Evolutionary conservation across 305 asterid species (phyloP), one percentile per base, ranked within the genome.

Genomic region (Euphrasia arctica): DNA sequence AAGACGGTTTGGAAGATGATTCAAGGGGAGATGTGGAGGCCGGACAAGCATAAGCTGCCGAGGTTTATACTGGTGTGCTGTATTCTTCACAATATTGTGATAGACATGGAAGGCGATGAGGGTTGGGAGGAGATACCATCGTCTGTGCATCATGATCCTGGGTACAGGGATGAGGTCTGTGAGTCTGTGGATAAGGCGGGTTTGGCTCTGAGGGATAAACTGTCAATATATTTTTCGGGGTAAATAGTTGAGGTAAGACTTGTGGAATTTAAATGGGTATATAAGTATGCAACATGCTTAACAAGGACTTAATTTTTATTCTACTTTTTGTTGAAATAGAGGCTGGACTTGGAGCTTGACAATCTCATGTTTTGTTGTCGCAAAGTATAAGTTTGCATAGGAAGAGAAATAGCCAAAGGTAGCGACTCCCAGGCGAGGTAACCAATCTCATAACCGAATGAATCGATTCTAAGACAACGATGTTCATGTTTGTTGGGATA

Each of bases 1-100:
- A 92, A 89, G 82, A 87, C 77, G 4, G 83, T 68, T 9, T 92
- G 98, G 98, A 87, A 72, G 83, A 87, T 92, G 88, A 82, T 92
- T 29, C 80, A 76, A 5, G 96, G 96, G 47, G 85, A 78, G 0
- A 85, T 89, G 98, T 92, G 97, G 95, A 84, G 96, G 61, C 98
- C 98, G 0, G 98, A 92, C 75, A 85, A 79, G 82, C 89, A 87
- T 65, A 92, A 72, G 86, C 67, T 92, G 32, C 98, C 98, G 2
- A 81, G 97, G 75, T 82, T 84, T 64, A 81, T 92, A 13, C 84
- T 83, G 3, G 97, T 80, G 1, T 89, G 97, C 69, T 92, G 98
- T 75, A 87, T 92, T 72, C 90, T 92, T 61, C 98, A 92, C 65
- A 92, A 92, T 58, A 92, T 92, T 43, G 69, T 82, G 8, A 82